These are phyloP conservation scores for Colletotrichum sp. DNA, from an alignment of 2,329 filamentous ascomycete species.

Conservation along the genomic window DNA sequence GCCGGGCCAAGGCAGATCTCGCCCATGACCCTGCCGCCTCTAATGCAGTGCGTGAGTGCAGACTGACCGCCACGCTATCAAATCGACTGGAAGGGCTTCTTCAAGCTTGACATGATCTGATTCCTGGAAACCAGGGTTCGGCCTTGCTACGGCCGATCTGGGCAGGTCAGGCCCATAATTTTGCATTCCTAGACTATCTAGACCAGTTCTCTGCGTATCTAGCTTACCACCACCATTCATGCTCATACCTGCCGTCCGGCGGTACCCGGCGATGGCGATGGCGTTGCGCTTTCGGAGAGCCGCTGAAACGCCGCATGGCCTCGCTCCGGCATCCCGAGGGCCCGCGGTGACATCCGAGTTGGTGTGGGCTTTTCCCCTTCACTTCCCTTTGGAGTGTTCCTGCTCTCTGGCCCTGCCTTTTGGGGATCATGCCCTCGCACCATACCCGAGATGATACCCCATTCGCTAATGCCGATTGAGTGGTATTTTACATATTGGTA, in stretches of 20 bases:
- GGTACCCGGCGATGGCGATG: not conserved
- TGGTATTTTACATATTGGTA: not conserved
- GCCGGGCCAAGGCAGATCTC: not conserved
- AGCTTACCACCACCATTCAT: not conserved
- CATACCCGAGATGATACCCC: not conserved
- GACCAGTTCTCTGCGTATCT: not conserved
- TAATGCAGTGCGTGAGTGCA: not conserved
- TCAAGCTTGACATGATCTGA: not conserved
- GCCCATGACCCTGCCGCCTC: not conserved
- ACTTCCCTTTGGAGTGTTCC: not conserved
- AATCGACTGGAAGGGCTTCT: not conserved
- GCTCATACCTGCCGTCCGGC: not conserved
- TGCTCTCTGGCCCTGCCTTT: not conserved
- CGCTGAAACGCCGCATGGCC: not conserved
- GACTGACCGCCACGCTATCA: not conserved
- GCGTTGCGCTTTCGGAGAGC: not conserved
- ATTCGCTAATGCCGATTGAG: not conserved
- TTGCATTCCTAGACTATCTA: not conserved
- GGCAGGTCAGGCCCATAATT: not conserved
- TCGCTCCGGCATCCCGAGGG: not conserved
- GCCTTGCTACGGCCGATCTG: constrained; percentile 1
- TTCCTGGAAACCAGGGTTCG: not conserved
- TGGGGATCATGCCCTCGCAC: not conserved
- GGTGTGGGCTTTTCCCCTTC: not conserved
- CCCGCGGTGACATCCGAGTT: not conserved